Percentiles rank a stretch among this genome's conserved stretches.
These are phyloP conservation scores for Leishmania tropica DNA, from an alignment of 208 protist species.

Conservation along the genomic window DNA sequence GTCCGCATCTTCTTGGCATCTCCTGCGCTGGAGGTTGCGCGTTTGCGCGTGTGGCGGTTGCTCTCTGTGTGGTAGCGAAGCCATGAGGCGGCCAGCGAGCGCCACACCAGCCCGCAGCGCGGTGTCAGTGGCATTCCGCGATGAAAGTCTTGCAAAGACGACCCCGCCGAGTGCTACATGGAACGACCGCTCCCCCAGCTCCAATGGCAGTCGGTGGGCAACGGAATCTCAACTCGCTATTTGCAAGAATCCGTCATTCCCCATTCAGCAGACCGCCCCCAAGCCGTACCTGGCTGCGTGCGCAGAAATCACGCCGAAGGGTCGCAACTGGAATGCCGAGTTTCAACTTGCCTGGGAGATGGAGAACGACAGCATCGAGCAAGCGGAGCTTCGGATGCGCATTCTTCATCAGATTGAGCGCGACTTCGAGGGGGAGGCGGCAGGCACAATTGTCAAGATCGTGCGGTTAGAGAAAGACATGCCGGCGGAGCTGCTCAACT, in stretches of 20 bases:
- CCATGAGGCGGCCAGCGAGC: slow-evolving; percentile 20
- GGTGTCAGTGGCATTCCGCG: slow-evolving; percentile 3
- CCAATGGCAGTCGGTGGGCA: slow-evolving; percentile 34
- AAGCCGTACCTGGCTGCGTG: slow-evolving; percentile 69
- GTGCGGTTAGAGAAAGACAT: slow-evolving; percentile 80
- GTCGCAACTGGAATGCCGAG: slow-evolving; percentile 81
- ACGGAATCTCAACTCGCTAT: slow-evolving; percentile 64
- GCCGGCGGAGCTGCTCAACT: slow-evolving; percentile 70
- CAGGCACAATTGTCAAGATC: slow-evolving; percentile 62
- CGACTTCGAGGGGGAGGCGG: slow-evolving; percentile 65
- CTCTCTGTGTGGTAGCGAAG: neutral
- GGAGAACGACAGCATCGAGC: slow-evolving; percentile 56
- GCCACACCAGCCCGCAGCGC: slow-evolving; percentile 16
- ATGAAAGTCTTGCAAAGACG: slow-evolving; percentile 6
- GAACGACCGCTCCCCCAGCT: slow-evolving; percentile 24
- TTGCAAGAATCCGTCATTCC: slow-evolving; percentile 66
- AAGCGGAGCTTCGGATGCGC: slow-evolving; percentile 52
- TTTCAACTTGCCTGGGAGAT: slow-evolving; percentile 88
- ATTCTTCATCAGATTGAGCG: slow-evolving; percentile 49
- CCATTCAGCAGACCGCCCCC: slow-evolving; percentile 77
- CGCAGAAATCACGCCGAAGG: slow-evolving; percentile 55
- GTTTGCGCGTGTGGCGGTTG: neutral
- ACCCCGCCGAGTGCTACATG: slow-evolving; percentile 11
- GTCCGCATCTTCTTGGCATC: neutral
- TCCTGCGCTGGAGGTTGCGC: neutral